Percentiles rank a stretch among this genome's conserved stretches.
Evolutionary conservation across 768 basidiomycete genomes (phyloP).

Genomic region (Tricholoma hemisulphureum): DNA sequence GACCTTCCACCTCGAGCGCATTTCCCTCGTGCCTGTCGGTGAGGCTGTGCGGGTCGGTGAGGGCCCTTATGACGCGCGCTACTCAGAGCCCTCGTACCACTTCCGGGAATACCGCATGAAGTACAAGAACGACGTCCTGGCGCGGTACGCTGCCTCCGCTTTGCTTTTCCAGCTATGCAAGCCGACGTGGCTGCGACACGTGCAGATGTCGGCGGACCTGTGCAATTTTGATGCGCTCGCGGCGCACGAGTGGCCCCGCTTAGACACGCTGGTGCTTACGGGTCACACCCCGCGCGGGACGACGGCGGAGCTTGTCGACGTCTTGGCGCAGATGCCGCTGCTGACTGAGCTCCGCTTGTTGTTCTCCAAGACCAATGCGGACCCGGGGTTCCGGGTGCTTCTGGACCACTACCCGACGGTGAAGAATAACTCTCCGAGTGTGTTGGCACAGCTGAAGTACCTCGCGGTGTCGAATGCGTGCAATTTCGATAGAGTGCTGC

Average conservation of each 20-base stretch:
- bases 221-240: constrained; percentile 31
- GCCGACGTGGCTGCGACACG: constrained; percentile 29
- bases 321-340: constrained; percentile 36
- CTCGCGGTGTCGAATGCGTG: constrained; percentile 41
- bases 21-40: constrained; percentile 38
- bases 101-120: constrained; percentile 38
- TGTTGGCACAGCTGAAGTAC: constrained; percentile 30
- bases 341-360: constrained; percentile 33
- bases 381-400: constrained; percentile 26
- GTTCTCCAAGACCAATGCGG: constrained; percentile 30
- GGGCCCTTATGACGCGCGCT: constrained; percentile 37
- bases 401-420: constrained; percentile 18
- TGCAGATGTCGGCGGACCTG: constrained; percentile 39
- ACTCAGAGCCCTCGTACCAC: constrained; percentile 35
- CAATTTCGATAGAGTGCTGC: constrained; percentile 29
- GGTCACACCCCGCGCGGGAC: constrained; percentile 35
- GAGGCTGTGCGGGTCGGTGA: constrained; percentile 43
- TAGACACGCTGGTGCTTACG: constrained; percentile 39
- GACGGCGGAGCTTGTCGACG: constrained; percentile 27
- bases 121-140: constrained; percentile 35
- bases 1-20: constrained; percentile 31
- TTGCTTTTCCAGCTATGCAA: constrained; percentile 34
- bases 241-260: constrained; percentile 33
- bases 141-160: constrained; percentile 27
- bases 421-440: constrained; percentile 18